These are phyloP conservation scores for Cercospora zeina DNA, from an alignment of 2,329 filamentous ascomycete genomes.

Conservation along the genomic window DNA sequence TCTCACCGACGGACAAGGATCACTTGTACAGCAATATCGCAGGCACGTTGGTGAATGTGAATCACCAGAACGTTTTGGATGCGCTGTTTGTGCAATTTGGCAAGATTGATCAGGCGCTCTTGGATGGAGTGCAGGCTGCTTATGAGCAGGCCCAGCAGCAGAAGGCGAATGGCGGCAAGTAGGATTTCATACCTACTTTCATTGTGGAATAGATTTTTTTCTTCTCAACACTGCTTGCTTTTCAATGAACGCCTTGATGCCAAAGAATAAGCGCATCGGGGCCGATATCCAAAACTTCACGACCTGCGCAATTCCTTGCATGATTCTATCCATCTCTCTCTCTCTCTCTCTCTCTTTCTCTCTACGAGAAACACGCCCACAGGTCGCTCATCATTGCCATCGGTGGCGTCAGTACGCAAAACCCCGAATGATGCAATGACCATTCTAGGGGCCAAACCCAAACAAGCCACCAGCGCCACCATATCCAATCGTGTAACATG, in stretches of 20 bases:
- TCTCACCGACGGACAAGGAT: constrained; percentile 32
- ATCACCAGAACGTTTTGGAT: constrained; percentile 32
- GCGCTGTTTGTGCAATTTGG: constrained; percentile 32
- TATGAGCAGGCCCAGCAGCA: constrained; percentile 18
- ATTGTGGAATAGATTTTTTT: too few species aligned
- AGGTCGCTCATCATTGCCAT: not conserved
- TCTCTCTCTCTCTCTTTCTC: too few species aligned
- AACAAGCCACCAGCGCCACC: not conserved
- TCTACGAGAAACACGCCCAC: not conserved
- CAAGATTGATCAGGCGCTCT: constrained; percentile 23
- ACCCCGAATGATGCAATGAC: not conserved
- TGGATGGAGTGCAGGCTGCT: constrained; percentile 24
- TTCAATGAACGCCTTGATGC: too few species aligned
- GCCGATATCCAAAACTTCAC: not conserved
- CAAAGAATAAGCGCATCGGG: too few species aligned
- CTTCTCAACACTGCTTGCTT: too few species aligned
- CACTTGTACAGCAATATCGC: constrained; percentile 37
- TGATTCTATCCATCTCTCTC: too few species aligned
- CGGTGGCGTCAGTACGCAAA: not conserved
- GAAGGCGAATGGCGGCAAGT: not conserved
- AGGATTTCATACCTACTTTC: too few species aligned
- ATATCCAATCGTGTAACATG: not conserved
- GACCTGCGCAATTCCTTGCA: not conserved
- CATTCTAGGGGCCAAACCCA: not conserved
- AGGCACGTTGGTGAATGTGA: constrained; percentile 35